Conservation (phyloP, 192 early-diverging fungal genomes). For the Coemansia brasiliensis region DNA sequence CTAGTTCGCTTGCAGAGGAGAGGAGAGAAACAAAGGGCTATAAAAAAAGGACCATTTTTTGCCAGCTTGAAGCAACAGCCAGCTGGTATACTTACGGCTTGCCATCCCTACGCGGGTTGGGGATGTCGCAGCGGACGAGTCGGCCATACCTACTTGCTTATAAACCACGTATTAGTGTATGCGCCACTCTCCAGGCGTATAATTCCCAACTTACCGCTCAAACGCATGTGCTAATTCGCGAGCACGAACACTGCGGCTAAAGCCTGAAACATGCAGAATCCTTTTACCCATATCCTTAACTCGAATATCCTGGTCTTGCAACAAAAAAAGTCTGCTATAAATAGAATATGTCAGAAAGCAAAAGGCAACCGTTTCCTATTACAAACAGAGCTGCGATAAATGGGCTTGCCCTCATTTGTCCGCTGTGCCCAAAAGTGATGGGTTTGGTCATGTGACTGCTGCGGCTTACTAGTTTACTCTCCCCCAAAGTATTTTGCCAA, state of each 20-base stretch:
- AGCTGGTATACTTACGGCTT: constrained; percentile 66
- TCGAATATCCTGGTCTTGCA: constrained; percentile 1
- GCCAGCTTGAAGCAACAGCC: too few relatives aligned
- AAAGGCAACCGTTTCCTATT: neutral
- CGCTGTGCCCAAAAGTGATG: neutral
- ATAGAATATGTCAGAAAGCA: neutral
- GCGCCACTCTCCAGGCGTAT: neutral
- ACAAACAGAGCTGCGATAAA: neutral
- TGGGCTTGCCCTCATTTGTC: neutral
- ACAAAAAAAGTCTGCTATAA: neutral
- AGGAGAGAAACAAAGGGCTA: too few relatives aligned
- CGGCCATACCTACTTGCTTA: constrained; percentile 67
- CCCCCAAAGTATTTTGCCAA: neutral
- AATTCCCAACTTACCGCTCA: constrained; percentile 69
- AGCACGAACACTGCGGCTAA: constrained; percentile 75
- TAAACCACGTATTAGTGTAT: neutral
- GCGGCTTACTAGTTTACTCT: constrained; percentile 3
- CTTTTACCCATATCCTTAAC: constrained; percentile 58
- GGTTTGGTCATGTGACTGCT: neutral
- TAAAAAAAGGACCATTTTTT: too few relatives aligned
- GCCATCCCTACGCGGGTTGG: constrained; percentile 63
- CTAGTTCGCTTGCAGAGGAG: too few relatives aligned
- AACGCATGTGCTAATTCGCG: constrained; percentile 94
- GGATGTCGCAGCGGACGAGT: constrained; percentile 86
- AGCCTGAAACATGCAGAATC: constrained; percentile 84